phyloP scores from a whole-genome alignment of 1,284 basidiomycete species.

The Trichosporon sp. region DNA sequence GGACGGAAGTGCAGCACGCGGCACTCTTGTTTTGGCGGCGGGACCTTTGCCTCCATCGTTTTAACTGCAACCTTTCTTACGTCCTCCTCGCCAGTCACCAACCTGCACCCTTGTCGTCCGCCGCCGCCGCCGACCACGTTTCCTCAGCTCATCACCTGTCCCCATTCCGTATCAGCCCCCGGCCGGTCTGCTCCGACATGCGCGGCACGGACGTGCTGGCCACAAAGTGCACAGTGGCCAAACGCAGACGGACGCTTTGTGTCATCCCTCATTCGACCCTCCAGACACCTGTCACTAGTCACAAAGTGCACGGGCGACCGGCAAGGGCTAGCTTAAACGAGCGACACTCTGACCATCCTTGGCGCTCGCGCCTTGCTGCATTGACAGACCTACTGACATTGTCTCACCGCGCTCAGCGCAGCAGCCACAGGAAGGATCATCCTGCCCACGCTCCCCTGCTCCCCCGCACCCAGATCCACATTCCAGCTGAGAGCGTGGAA shows the following conservation, averaged over 20 bases:
- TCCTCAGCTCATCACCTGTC: background rate
- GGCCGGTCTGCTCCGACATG: too few species aligned
- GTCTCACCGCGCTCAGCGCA: background rate
- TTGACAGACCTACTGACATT: background rate
- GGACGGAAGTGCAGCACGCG: background rate
- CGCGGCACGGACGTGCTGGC: background rate
- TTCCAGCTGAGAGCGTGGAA: background rate
- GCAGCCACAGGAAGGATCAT: background rate
- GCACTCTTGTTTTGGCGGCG: background rate
- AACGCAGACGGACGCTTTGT: background rate
- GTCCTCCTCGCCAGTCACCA: background rate
- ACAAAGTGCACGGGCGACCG: background rate
- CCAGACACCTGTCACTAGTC: background rate
- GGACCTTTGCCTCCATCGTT: background rate
- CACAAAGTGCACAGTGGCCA: background rate
- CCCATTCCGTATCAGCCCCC: background rate
- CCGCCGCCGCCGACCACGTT: background rate
- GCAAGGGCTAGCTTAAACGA: background rate
- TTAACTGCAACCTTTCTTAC: background rate
- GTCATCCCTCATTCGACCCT: background rate
- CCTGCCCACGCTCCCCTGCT: background rate
- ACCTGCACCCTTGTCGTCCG: background rate
- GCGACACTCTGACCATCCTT: background rate
- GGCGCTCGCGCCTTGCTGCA: background rate
- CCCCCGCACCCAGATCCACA: background rate